phyloP scores from a whole-genome alignment of 140 eudicot genomes.

The Stevia rebaudiana region DNA sequence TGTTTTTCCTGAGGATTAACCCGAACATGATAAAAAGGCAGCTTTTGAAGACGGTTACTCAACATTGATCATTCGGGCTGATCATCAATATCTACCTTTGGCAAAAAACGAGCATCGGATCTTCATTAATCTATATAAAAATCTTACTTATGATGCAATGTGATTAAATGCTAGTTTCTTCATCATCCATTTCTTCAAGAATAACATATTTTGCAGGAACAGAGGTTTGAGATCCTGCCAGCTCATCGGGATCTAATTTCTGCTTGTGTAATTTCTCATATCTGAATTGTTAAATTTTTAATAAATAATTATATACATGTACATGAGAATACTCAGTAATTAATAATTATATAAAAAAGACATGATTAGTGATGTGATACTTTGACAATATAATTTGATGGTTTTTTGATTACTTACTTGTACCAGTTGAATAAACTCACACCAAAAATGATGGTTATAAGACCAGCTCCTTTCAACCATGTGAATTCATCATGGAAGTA shows the following conservation, averaged over 20 bases:
- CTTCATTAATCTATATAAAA: not conserved
- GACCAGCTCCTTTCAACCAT: constrained; percentile 89
- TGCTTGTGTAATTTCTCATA: constrained; percentile 71
- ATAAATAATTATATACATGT: not conserved
- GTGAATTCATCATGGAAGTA: constrained; percentile 96
- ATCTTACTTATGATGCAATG: constrained; percentile 12
- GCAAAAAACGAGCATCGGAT: constrained; percentile 6
- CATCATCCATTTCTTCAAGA: constrained; percentile 81
- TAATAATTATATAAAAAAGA: too few species aligned
- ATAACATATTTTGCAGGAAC: constrained; percentile 67
- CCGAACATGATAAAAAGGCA: not conserved
- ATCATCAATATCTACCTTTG: constrained; percentile 14
- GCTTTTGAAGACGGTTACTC: not conserved
- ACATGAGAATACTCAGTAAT: too few species aligned
- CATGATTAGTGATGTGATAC: too few species aligned
- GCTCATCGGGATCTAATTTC: constrained; percentile 28
- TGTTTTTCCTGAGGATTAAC: not conserved
- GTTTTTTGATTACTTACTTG: constrained; percentile 63
- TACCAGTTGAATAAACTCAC: constrained; percentile 90
- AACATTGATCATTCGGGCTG: not conserved
- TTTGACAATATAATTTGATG: not conserved
- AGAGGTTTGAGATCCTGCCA: constrained; percentile 28
- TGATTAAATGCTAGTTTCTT: constrained; percentile 41
- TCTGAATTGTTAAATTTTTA: constrained; percentile 27
- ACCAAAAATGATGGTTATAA: constrained; percentile 69